Base-by-base conservation (phyloP, 2,329 filamentous ascomycete genomes). In the Massarina eburnea region DNA sequence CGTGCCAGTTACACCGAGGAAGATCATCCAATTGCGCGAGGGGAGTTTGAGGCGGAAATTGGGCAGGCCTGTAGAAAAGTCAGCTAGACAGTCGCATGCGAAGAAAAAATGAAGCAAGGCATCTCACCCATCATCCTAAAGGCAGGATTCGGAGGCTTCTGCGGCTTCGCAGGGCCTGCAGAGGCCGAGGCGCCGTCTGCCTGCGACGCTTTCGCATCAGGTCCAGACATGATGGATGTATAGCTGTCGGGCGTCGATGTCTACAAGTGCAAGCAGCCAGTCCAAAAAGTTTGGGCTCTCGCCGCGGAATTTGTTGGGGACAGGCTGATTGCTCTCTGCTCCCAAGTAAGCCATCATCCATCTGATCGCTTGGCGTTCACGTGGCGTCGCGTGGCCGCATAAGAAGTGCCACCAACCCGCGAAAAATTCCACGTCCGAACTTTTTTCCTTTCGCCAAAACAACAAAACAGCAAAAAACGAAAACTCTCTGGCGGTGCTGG, bases 11-110 rank as follows among this genome's bases (percentile, higher is more conserved):
- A 97, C 71, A 37, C 86, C 79, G 71, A 91, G 84, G 75, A 99
- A 99, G 63, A 99, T 96, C 73, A 94, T 83, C 94, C 94, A 99
- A 70, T 97, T 97, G 51, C 94, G 88, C 15, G 92, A 97, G 7
- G 94, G 94, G 15, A 99, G 83, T 71, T 84, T 90, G 59, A 85
- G 80, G 48, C 88, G 87, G 50, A 96, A 82, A 57, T 86, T 88
- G 40, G 92, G 92, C 47, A 99, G 76, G 46, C 92, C 92, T 86
- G 45, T 48, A 39, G n/a, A 50, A 29, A 38, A 54, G 39, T 39
- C 39, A 24, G 46, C 7, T 22, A 29, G 39, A 40, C 17, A 43
- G 41, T 34, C 14, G 46, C 15, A 37, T 27, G 39, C 20, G 26
- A 5, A 18, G 22, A 30, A 22, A 12, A 30, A 45, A 17, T n/a